Base-by-base conservation (phyloP, 192 early-diverging fungal genomes). In the Phlyctochytrium planicorne region DNA sequence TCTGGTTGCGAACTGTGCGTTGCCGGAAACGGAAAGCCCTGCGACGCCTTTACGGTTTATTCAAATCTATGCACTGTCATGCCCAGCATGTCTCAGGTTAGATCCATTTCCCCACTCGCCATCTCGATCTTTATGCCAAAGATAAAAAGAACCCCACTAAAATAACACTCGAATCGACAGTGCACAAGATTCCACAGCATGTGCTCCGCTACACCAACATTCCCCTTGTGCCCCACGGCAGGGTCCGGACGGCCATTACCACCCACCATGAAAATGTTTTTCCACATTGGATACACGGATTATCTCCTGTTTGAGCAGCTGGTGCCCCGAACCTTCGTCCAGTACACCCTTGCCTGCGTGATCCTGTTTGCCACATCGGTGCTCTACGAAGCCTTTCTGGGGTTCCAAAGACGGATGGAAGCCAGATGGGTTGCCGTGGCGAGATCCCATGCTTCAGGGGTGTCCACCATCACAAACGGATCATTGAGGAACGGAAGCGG, bases 251-350 rank as follows among this genome's bases (percentile, higher is more conserved):
- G 20, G 20, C 12, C 10, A 24, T 36, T n/a, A 32, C 69, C 61
- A 30, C 68, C 68, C 24, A 35, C 34, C 10, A 71, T 71, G 69
- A 40, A 71, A 31, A 71, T 71, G 68, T 85, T 75, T 56, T 85
- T 85, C 66, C 83, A 85, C 23, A 59, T 64, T 34, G 52, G 53
- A 1, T n/a, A 63, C 14, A 20, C 69, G 1, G 69, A 71, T 37
- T 80, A 82, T 68, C 60, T 85, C 52, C 73, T 85, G 12, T 85
- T 85, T 60, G 73, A 83, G 34, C 60, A 62, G 1, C 78, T 73
- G 77, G 81, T 83, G 4, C 80, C 83, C 2, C 66, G 69, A 2
- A 77, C 74, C 12, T 40, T 52, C 4, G 23, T 65, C 14, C 76
- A 81, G 47, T 85, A 81, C 57, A 59, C 65, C 14, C 72, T 75